Base-by-base conservation (phyloP, 2,329 filamentous ascomycete species). In the Paecilomyces formosus region DNA sequence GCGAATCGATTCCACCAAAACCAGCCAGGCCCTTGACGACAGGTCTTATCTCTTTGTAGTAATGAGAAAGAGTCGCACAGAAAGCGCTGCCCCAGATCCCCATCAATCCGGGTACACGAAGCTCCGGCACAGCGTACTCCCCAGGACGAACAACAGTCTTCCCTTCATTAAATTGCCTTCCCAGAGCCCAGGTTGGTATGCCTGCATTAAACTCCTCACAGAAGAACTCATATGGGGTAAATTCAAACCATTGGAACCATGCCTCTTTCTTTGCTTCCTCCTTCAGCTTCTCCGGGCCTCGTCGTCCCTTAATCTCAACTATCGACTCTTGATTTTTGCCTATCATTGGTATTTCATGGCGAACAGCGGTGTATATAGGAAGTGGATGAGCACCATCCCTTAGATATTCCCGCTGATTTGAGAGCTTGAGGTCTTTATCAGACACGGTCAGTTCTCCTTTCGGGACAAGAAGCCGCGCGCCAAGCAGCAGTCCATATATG, bases 161-260 rank as follows among this genome's bases (percentile, higher is more conserved):
- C 18, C 94, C 94, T 45, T 84, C 81, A 33, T 89, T 78, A 72
- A 97, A 99, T 59, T 83, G 86, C 53, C 94, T 84, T 2, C 94
- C 94, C 60, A 97, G 79, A 6, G 92, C 90, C 92, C 93, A 99
- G 0, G 90, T 96, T 0, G 94, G 94, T 61, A 99, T 97, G 2
- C 94, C 93, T 1, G 93, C 92, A 24, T 83, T 83, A 55, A 96
- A 87, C 68, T 97, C 93, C 73, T 97, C 93, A 65, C 92, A 96
- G 73, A 94, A 97, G 70, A 97, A 88, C 71, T 97, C 93, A 68
- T 95, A 97, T 0, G 93, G 93, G 0, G 91, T 95, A 67, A 93
- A 88, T 69, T 99, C 94, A 65, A 94, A 97, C 93, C 94, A 97
- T 67, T 99, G 93, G 67, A 97, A 99, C 90, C 92, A 97, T 2